Evolutionary conservation across 192 early-diverging fungal species (phyloP).

Genomic region (Phlyctochytrium bullatum): DNA sequence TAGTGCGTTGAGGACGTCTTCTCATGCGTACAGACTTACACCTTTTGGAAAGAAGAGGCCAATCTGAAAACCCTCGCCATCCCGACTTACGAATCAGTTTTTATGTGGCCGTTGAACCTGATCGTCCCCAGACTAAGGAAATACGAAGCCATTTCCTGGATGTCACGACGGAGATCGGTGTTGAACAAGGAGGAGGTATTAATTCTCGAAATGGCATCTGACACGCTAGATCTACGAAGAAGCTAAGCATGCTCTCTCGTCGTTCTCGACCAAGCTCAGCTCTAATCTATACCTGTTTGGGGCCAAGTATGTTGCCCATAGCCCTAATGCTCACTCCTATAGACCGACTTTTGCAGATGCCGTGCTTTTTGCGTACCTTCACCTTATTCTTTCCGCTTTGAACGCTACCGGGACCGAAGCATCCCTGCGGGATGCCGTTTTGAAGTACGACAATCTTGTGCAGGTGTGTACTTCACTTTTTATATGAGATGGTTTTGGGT

Average conservation of each 20-base stretch:
- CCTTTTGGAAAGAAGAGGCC: slow-evolving; percentile 30
- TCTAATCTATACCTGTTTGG: slow-evolving; percentile 50
- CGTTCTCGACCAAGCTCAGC: slow-evolving; percentile 50
- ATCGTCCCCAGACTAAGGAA: slow-evolving; percentile 22
- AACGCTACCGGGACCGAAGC: slow-evolving; percentile 31
- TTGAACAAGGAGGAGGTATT: slow-evolving; percentile 32
- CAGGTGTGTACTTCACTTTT: too few species aligned
- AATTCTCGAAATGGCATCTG: neutral
- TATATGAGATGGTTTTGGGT: too few species aligned
- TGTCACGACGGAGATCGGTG: slow-evolving; percentile 25
- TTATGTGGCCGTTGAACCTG: slow-evolving; percentile 33
- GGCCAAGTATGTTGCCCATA: slow-evolving; percentile 32
- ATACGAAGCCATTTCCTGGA: slow-evolving; percentile 27
- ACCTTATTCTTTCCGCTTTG: slow-evolving; percentile 47
- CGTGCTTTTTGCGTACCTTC: slow-evolving; percentile 57
- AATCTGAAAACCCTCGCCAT: slow-evolving; percentile 24
- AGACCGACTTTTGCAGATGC: slow-evolving; percentile 55
- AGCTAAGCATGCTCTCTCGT: slow-evolving; percentile 47
- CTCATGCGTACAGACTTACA: slow-evolving; percentile 18
- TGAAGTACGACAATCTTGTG: slow-evolving; percentile 52
- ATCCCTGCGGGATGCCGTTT: slow-evolving; percentile 42
- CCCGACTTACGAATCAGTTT: slow-evolving; percentile 24
- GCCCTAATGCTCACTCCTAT: slow-evolving; percentile 7
- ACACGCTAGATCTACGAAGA: slow-evolving; percentile 54
- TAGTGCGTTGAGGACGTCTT: neutral